Conservation (phyloP, 2,329 filamentous ascomycete species). For the Fusarium luffae region DNA sequence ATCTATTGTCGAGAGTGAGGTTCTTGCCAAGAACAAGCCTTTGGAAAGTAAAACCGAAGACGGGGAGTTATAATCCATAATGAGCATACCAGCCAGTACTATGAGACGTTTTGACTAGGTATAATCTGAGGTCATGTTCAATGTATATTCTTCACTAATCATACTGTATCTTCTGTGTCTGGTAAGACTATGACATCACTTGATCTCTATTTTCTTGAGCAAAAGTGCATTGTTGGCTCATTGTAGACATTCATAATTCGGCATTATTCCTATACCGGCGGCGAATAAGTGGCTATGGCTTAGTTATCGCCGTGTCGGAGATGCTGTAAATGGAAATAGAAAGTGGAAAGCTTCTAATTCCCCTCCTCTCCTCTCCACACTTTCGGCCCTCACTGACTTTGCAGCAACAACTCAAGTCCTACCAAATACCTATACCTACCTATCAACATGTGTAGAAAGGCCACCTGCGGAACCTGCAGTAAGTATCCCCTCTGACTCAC, state of each 20-base stretch:
- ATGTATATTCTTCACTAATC: background rate
- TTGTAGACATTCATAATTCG: background rate
- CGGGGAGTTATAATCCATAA: constrained; percentile 4
- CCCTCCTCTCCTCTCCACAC: constrained; percentile 15
- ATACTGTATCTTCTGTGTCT: background rate
- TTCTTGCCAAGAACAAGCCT: constrained; percentile 37
- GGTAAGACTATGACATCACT: constrained; percentile 15
- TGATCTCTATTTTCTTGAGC: background rate
- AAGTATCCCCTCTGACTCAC: constrained; percentile 48
- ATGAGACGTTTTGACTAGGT: background rate
- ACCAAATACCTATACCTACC: no score
- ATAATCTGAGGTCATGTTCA: background rate
- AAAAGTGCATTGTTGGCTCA: background rate
- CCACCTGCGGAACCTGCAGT: constrained; percentile 72
- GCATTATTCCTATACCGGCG: constrained; percentile 4
- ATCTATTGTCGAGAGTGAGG: constrained; percentile 65
- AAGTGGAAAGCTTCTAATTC: constrained; percentile 3
- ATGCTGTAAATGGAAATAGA: constrained; percentile 16
- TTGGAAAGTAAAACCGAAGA: background rate
- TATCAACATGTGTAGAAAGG: constrained; percentile 71
- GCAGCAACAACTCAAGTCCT: background rate
- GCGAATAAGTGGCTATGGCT: constrained; percentile 23
- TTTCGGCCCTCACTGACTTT: constrained; percentile 1
- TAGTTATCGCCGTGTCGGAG: constrained; percentile 26
- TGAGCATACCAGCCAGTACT: background rate